Evolutionary conservation across 2,329 filamentous ascomycete species (phyloP), one percentile per base, ranked within the genome.

Genomic region (Clarireedia paspali): DNA sequence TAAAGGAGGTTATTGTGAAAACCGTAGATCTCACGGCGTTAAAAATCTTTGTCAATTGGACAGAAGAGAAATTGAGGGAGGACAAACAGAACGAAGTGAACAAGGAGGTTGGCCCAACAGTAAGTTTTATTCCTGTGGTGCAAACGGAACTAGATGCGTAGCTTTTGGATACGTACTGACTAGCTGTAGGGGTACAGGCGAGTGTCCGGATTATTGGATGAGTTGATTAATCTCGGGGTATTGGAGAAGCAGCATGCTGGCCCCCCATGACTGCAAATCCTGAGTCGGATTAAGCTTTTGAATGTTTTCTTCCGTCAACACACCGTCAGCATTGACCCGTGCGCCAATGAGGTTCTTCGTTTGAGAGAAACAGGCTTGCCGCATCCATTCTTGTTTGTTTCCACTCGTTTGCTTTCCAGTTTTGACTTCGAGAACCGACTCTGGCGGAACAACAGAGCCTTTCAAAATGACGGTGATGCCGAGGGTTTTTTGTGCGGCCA

Each of bases 341-440:
- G 50, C 63, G n/a, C 56, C 34, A 38, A 61, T 56, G 12, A 67
- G 51, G 34, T 56, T 49, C 6, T 57, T 59, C 6, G 63, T 66
- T 38, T 63, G 58, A 5, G 62, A 60, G 50, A 66, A 61, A 59
- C 61, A 67, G 15, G 63, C 57, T 39, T 66, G 64, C 10, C 61
- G 62, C 17, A 53, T 60, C 27, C 44, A 48, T 47, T 49, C 53
- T 49, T 14, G 53, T 17, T 14, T 58, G 9, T 5, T 52, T 44
- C 14, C 36, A 15, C 26, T 50, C 17, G 5, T n/a, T 30, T 9
- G 12, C 30, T 2, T 42, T 24, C 23, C 53, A 27, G 60, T 61
- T 67, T 67, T 66, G 4, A 66, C 54, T 57, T 67, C 64, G 6
- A 58, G 42, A 3, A 61, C 60, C 2, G 55, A 47, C 2, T 46